Evolutionary conservation across 768 basidiomycete species (phyloP).

Genomic region (Mycena rosella): DNA sequence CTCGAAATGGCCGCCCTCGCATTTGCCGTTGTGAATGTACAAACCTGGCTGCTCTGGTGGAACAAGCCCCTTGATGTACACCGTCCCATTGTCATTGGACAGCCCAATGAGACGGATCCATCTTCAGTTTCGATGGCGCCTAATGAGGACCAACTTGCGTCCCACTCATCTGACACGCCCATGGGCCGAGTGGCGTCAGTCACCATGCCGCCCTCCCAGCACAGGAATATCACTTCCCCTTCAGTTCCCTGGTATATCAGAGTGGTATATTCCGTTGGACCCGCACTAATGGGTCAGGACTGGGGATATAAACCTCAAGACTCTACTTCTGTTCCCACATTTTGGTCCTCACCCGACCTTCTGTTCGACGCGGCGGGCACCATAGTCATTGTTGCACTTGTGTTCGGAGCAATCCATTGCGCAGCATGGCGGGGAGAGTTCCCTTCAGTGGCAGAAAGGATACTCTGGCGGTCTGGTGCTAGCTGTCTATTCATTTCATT

Average conservation of each 20-base stretch:
- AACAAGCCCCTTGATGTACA: constrained; percentile 52
- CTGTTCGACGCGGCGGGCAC: neutral
- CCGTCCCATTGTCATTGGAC: too few species aligned
- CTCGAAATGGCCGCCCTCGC: constrained; percentile 52
- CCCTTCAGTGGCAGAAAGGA: constrained; percentile 15
- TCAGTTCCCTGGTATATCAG: too few species aligned
- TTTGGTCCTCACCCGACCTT: neutral
- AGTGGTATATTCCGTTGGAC: neutral
- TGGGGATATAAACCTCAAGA: neutral
- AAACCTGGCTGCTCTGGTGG: constrained; percentile 53
- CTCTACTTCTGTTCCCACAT: neutral
- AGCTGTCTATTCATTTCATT: too few species aligned
- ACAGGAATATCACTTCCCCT: too few species aligned
- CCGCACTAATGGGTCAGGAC: neutral
- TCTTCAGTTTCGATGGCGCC: constrained; percentile 11
- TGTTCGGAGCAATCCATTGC: constrained; percentile 32
- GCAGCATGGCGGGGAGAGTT: constrained; percentile 19
- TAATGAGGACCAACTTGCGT: neutral
- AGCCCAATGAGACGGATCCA: constrained; percentile 21
- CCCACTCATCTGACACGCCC: neutral
- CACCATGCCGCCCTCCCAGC: too few species aligned
- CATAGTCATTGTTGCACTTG: too few species aligned
- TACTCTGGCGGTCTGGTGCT: too few species aligned
- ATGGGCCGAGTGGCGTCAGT: too few species aligned
- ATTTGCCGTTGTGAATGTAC: constrained; percentile 45